Conservation (phyloP, 129 eudicot genomes). For the Glebionis coronaria region DNA sequence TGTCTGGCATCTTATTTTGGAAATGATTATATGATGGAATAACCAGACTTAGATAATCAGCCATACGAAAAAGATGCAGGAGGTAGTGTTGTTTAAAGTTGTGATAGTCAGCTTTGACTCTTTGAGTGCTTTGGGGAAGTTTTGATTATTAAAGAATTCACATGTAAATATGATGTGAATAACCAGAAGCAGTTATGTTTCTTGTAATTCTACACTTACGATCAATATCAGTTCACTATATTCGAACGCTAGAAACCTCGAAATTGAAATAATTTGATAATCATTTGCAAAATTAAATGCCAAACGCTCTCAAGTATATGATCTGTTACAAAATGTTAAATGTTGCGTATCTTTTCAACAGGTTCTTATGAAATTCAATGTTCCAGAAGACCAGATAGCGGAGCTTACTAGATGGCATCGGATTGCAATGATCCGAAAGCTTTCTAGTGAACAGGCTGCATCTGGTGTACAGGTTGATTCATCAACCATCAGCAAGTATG, state of each 20-base stretch:
- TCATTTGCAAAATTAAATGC: neutral
- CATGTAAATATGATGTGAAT: constrained; percentile 2
- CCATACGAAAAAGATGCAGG: neutral
- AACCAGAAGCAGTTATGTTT: neutral
- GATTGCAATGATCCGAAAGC: constrained; percentile 92
- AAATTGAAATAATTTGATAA: neutral
- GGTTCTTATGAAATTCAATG: constrained; percentile 92
- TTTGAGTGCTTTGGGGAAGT: neutral
- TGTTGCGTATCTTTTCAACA: constrained; percentile 12
- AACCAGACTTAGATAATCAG: too few species aligned
- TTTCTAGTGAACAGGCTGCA: constrained; percentile 98
- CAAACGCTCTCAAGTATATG: neutral
- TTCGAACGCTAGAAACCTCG: neutral
- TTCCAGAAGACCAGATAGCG: constrained; percentile 87
- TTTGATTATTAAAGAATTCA: neutral
- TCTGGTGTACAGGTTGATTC: constrained; percentile 93
- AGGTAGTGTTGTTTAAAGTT: neutral
- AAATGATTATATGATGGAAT: neutral
- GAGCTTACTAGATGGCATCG: constrained; percentile 93
- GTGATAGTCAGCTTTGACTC: neutral
- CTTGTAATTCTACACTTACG: neutral
- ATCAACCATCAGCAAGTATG: constrained; percentile 85
- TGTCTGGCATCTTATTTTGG: neutral
- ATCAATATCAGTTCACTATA: neutral
- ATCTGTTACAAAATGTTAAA: neutral